phyloP scores from a whole-genome alignment of 2,329 filamentous ascomycete species.

The Volutella citrinella region DNA sequence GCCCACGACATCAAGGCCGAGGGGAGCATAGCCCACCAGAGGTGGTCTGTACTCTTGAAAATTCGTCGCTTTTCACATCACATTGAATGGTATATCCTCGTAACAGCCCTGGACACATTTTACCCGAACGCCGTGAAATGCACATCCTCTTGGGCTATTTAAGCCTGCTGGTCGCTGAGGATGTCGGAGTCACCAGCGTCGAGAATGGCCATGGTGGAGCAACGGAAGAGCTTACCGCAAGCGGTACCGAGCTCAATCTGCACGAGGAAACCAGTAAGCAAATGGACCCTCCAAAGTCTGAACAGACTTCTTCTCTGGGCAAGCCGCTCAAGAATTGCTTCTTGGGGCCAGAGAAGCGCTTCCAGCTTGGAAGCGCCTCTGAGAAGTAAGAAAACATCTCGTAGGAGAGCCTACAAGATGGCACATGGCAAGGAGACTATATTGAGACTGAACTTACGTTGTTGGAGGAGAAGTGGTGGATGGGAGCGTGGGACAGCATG shows the following conservation, averaged over 20 bases:
- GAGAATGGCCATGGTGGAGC: slow-evolving; percentile 94
- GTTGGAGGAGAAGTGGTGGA: slow-evolving; percentile 98
- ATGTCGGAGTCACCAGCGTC: slow-evolving; percentile 99
- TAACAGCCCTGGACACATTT: slow-evolving; percentile 33
- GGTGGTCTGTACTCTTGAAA: slow-evolving; percentile 21
- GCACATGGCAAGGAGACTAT: slow-evolving; percentile 17
- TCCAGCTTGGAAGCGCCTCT: slow-evolving; percentile 15
- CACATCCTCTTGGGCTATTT: slow-evolving; percentile 33
- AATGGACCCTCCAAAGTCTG: slow-evolving; percentile 86
- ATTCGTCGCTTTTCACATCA: slow-evolving; percentile 31
- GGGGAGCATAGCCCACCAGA: slow-evolving; percentile 18
- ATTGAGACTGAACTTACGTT: slow-evolving; percentile 72
- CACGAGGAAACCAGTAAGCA: slow-evolving; percentile 53
- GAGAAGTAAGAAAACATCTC: slow-evolving; percentile 24
- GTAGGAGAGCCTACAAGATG: slow-evolving; percentile 16
- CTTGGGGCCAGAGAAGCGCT: slow-evolving; percentile 20
- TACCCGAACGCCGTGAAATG: slow-evolving; percentile 43
- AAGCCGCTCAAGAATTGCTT: slow-evolving; percentile 38
- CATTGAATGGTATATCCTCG: slow-evolving; percentile 36
- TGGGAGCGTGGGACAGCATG: slow-evolving; percentile 89
- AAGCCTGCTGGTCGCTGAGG: slow-evolving; percentile 71
- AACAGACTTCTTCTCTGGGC: slow-evolving; percentile 89
- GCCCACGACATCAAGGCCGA: slow-evolving; percentile 24
- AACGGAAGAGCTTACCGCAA: slow-evolving; percentile 98
- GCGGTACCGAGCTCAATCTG: slow-evolving; percentile 98